These are phyloP conservation scores for Pythium volutum DNA, from an alignment of 352 stramenopile genomes.

Conservation along the genomic window DNA sequence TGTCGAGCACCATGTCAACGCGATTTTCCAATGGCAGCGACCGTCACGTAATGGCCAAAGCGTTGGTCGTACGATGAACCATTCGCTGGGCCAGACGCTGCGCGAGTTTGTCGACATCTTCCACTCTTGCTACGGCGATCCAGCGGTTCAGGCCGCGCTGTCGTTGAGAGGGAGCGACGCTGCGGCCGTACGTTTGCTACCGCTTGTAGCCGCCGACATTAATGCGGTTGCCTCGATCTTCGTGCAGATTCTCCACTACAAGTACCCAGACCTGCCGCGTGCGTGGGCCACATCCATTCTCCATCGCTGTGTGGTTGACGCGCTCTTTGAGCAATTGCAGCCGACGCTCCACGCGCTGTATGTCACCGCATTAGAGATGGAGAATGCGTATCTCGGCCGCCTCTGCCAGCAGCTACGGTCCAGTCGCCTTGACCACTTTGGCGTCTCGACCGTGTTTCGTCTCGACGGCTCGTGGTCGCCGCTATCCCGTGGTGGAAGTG, in stretches of 20 bases:
- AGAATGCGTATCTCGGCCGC: constrained; percentile 43
- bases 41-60: constrained; percentile 41
- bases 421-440: constrained; percentile 35
- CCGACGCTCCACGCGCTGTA: constrained; percentile 57
- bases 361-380: constrained; percentile 40
- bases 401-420: constrained; percentile 29
- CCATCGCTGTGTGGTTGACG: constrained; percentile 44
- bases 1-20: constrained; percentile 42
- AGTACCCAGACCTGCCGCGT: constrained; percentile 35
- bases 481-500: no score
- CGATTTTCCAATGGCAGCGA: constrained; percentile 33
- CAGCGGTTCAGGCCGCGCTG: constrained; percentile 18
- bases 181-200: constrained; percentile 21
- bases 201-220: constrained; percentile 48
- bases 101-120: constrained; percentile 55
- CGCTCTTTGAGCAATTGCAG: constrained; percentile 64
- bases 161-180: not conserved
- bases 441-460: constrained; percentile 42
- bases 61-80: constrained; percentile 38
- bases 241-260: constrained; percentile 53
- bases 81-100: constrained; percentile 49
- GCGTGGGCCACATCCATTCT: constrained; percentile 25
- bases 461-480: constrained; percentile 44
- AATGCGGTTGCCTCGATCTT: constrained; percentile 50
- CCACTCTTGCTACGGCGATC: constrained; percentile 35